These are phyloP conservation scores for Scopulariopsis brevicaulis DNA, from an alignment of 2,329 filamentous ascomycete species.

Conservation along the genomic window DNA sequence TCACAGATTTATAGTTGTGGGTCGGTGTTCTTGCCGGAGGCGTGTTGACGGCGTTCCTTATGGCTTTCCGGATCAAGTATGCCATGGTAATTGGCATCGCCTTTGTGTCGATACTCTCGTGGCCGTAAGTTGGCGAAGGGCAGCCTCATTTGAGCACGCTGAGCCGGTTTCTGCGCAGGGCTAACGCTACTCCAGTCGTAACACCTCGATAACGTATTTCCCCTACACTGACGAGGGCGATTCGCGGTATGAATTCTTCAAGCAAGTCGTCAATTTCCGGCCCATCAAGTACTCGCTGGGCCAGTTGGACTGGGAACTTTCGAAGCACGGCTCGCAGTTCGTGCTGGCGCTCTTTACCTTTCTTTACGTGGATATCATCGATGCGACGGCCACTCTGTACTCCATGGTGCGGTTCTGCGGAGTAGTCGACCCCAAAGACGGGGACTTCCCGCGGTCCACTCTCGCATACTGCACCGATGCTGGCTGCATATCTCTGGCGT, in stretches of 20 bases:
- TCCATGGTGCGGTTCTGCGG: conserved; percentile 80
- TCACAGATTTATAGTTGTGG: conserved; percentile 36
- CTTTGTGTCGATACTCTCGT: conserved; percentile 62
- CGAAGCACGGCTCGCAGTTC: conserved; percentile 46
- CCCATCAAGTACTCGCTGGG: conserved; percentile 53
- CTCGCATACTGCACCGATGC: conserved; percentile 79
- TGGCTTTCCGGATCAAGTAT: conserved; percentile 66
- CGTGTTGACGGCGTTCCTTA: conserved; percentile 67
- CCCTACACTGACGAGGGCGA: conserved; percentile 54
- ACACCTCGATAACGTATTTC: conserved; percentile 63
- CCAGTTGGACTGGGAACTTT: conserved; percentile 55
- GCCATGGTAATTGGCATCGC: conserved; percentile 65
- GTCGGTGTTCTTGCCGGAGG: conserved; percentile 74
- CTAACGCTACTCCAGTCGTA: conserved; percentile 29
- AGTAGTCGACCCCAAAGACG: conserved; percentile 68
- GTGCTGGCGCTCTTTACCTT: conserved; percentile 62
- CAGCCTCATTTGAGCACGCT: not conserved
- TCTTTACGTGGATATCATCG: conserved; percentile 82
- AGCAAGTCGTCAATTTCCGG: conserved; percentile 59
- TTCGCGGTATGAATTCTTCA: conserved; percentile 59
- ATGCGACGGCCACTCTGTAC: conserved; percentile 78
- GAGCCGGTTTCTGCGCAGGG: not conserved
- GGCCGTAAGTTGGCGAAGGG: conserved; percentile 42
- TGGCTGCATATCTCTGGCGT: conserved; percentile 65
- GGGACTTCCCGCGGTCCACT: conserved; percentile 80